Conservation (phyloP, 768 basidiomycete species). For the Tremella yokohamensis region DNA sequence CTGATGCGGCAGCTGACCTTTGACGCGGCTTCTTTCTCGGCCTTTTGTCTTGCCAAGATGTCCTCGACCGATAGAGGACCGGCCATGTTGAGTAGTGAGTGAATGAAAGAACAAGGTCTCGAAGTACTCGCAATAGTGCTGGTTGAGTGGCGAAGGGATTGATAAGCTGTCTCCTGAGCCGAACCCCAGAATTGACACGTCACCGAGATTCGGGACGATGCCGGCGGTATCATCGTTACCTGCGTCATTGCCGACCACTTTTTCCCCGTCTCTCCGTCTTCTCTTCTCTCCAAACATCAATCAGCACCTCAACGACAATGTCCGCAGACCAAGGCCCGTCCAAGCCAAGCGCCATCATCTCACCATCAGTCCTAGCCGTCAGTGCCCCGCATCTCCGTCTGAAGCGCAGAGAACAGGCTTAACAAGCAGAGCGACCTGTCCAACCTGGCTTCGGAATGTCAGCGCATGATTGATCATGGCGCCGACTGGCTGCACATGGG, state of each 20-base stretch:
- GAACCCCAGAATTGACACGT: too few species aligned
- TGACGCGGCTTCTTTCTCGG: conserved; percentile 81
- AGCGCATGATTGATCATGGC: conserved; percentile 87
- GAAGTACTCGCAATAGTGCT: background rate
- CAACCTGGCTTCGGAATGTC: conserved; percentile 89
- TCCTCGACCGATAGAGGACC: conserved; percentile 81
- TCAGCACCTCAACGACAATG: too few species aligned
- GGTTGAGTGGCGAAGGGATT: background rate
- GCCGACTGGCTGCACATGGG: conserved; percentile 99
- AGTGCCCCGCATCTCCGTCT: conserved; percentile 12
- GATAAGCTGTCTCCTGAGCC: background rate
- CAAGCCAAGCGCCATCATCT: conserved; percentile 89
- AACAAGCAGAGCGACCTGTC: conserved; percentile 75
- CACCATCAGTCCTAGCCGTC: conserved; percentile 86
- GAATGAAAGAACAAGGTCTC: background rate
- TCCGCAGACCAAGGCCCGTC: conserved; percentile 1
- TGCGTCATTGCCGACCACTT: background rate
- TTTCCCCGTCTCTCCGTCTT: background rate
- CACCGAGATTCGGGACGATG: too few species aligned
- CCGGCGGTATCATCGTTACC: too few species aligned
- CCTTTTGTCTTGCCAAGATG: conserved; percentile 78
- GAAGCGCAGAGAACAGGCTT: background rate
- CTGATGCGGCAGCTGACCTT: conserved; percentile 59
- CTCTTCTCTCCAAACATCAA: background rate
- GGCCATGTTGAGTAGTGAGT: conserved; percentile 28